A percentile compares a stretch with the other conserved stretches of the same genome.
Evolutionary conservation across 805 yeast species (phyloP).

Genomic region (Candida verbasci): DNA sequence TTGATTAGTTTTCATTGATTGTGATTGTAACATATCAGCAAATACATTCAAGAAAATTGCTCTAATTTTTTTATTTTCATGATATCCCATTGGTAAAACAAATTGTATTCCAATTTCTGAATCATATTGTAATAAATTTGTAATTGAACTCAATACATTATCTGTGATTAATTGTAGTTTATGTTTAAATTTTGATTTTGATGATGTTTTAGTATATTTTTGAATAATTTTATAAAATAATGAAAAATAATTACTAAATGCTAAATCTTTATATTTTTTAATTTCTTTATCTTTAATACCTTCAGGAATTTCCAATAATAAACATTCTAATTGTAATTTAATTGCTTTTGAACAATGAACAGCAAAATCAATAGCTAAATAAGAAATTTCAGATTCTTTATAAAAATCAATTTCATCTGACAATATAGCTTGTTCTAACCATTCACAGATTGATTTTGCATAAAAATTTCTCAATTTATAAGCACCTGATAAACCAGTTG

Average conservation of each 20-base stretch:
- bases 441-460: conserved; percentile 43
- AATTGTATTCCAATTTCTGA: conserved; percentile 72
- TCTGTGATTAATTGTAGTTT: conserved; percentile 56
- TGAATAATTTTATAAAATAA: conserved; percentile 52
- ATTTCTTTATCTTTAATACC: conserved; percentile 51
- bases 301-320: conserved; percentile 57
- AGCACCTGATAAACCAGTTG: conserved; percentile 41
- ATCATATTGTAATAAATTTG: conserved; percentile 67
- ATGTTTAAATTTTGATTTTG: conserved; percentile 35
- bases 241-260: conserved; percentile 68
- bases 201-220: conserved; percentile 28
- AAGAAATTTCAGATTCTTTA: conserved; percentile 39
- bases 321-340: conserved; percentile 48
- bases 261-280: conserved; percentile 51
- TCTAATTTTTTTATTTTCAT: conserved; percentile 59
- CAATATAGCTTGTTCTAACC: conserved; percentile 53
- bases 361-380: conserved; percentile 54
- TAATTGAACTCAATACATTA: conserved; percentile 59
- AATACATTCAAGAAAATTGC: conserved; percentile 75
- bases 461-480: conserved; percentile 43
- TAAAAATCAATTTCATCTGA: conserved; percentile 12
- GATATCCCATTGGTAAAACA: conserved; percentile 76
- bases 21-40: conserved; percentile 52
- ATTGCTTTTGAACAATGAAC: conserved; percentile 60
- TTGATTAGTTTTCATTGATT: conserved; percentile 19